A percentile compares a stretch with the other conserved stretches of the same genome.
Evolutionary conservation across 306 rosid species (phyloP).

Genomic region (Cucurbita moschata): DNA sequence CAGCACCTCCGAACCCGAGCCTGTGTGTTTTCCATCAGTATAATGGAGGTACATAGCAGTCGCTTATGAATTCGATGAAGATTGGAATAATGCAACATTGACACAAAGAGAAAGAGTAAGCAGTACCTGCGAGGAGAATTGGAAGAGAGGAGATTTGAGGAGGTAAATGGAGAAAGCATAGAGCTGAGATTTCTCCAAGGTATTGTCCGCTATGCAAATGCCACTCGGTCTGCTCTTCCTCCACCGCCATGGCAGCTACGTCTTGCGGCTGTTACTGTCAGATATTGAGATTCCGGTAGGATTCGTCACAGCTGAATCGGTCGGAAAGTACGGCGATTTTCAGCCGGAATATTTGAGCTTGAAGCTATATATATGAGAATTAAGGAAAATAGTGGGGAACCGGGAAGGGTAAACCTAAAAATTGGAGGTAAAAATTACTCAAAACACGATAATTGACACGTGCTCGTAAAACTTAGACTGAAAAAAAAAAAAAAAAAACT

Average conservation of each 20-base stretch:
- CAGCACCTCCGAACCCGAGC: conserved; percentile 67
- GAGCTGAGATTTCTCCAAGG: conserved; percentile 89
- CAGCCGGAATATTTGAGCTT: background rate
- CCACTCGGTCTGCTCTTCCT: conserved; percentile 26
- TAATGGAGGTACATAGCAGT: background rate
- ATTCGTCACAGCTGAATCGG: background rate
- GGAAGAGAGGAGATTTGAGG: conserved; percentile 37
- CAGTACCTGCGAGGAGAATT: conserved; percentile 50
- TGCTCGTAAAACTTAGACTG: too few relatives aligned
- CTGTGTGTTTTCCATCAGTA: conserved; percentile 15
- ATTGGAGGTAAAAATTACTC: too few relatives aligned
- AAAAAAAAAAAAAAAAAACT: too few relatives aligned
- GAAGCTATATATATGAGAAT: background rate
- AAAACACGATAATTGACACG: too few relatives aligned
- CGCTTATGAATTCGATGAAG: background rate
- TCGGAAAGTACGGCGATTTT: background rate
- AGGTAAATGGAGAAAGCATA: background rate
- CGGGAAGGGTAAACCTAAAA: background rate
- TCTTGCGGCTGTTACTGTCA: background rate
- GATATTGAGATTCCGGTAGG: background rate
- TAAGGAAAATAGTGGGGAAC: background rate
- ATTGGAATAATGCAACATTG: background rate
- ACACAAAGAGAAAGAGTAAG: background rate
- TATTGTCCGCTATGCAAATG: conserved; percentile 44
- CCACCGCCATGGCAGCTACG: conserved; percentile 10